phyloP scores from a whole-genome alignment of 176 grass and related monocot genomes.

The Rhynchospora tenuis region DNA sequence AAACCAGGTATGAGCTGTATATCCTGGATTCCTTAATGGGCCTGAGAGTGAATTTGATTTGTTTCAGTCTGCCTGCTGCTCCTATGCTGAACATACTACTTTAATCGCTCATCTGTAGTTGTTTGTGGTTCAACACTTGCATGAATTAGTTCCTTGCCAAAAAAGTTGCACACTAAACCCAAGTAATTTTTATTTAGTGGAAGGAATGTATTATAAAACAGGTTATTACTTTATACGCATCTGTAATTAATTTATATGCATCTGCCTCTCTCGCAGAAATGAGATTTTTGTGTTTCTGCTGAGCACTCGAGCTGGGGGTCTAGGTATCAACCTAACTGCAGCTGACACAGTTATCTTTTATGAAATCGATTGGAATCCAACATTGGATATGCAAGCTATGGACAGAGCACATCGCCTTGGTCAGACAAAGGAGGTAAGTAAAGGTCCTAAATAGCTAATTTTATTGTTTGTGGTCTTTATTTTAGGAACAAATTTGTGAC shows the following conservation, averaged over 20 bases:
- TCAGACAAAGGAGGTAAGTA: constrained; percentile 83
- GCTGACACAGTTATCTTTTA: constrained; percentile 99
- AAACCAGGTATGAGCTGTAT: constrained; percentile 48
- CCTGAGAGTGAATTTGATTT: neutral
- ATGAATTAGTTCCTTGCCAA: neutral
- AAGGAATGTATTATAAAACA: neutral
- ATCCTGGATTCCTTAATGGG: neutral
- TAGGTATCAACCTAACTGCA: constrained; percentile 98
- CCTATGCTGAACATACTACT: neutral
- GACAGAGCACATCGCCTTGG: constrained; percentile 97
- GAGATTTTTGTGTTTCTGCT: constrained; percentile 99
- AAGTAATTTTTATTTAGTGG: neutral
- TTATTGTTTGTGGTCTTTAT: neutral
- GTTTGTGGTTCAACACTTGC: neutral
- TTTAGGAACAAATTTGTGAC: neutral
- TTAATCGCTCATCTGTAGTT: neutral
- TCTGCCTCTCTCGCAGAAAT: constrained; percentile 52
- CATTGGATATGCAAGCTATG: constrained; percentile 98
- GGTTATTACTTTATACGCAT: neutral
- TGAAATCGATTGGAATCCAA: constrained; percentile 99
- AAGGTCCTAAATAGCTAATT: neutral
- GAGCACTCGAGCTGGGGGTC: constrained; percentile 95
- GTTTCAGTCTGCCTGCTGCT: neutral
- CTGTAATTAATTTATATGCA: neutral
- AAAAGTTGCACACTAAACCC: neutral